These are phyloP conservation scores for Aspergillus amoenus DNA, from an alignment of 2,329 filamentous ascomycete species.

Conservation along the genomic window DNA sequence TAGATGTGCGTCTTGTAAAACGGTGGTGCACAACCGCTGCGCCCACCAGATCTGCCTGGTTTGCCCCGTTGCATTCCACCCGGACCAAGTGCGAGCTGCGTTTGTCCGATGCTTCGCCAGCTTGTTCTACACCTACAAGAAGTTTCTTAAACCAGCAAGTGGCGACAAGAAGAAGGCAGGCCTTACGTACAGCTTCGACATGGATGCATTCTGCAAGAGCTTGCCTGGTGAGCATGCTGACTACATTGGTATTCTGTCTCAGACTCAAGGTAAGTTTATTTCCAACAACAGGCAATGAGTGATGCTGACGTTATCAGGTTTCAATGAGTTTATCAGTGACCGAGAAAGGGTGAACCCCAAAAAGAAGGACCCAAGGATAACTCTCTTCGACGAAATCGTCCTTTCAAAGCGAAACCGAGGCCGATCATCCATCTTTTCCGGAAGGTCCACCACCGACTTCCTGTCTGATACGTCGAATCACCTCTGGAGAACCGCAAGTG, in stretches of 20 bases:
- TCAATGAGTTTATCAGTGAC: conserved; percentile 66
- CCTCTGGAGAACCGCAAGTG: conserved; percentile 62
- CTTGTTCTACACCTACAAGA: conserved; percentile 67
- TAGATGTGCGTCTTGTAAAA: conserved; percentile 49
- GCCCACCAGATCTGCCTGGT: conserved; percentile 61
- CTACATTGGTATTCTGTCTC: conserved; percentile 62
- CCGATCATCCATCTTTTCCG: conserved; percentile 56
- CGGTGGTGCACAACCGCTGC: conserved; percentile 59
- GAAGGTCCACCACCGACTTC: conserved; percentile 52
- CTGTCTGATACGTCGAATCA: conserved; percentile 64
- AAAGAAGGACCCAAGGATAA: conserved; percentile 56
- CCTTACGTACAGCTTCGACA: conserved; percentile 64
- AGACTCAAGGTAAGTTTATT: conserved; percentile 57
- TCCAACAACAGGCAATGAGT: not conserved
- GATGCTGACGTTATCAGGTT: conserved; percentile 38
- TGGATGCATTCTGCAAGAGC: conserved; percentile 65
- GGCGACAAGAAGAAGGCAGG: conserved; percentile 64
- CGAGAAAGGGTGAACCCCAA: conserved; percentile 54
- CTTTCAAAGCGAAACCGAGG: conserved; percentile 64
- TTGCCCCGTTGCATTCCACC: conserved; percentile 65
- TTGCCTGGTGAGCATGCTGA: conserved; percentile 64
- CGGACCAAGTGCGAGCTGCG: conserved; percentile 65
- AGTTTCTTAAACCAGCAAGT: conserved; percentile 59
- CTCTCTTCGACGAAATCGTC: conserved; percentile 65
- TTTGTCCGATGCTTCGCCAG: conserved; percentile 70